phyloP scores from a whole-genome alignment of 2,329 filamentous ascomycete genomes.

The Fusarium staphyleae region DNA sequence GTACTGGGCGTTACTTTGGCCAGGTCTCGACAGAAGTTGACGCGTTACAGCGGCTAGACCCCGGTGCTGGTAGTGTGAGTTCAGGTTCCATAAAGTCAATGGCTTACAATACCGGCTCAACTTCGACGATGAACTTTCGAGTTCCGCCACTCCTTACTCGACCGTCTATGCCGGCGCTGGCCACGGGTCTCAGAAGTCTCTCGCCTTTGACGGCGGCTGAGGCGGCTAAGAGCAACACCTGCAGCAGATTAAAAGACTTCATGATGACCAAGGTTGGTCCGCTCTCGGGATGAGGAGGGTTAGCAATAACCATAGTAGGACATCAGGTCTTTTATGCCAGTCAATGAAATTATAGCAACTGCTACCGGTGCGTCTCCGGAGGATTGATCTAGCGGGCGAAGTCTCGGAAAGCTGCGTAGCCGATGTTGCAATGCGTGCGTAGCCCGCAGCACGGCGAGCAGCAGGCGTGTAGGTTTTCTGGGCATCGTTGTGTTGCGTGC shows the following conservation, averaged over 20 bases:
- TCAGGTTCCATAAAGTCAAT: not conserved
- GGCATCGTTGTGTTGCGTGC: conserved; percentile 9
- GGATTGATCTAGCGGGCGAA: conserved; percentile 29
- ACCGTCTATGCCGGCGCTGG: not conserved
- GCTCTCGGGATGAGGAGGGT: not conserved
- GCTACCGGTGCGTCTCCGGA: conserved; percentile 31
- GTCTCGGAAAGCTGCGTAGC: conserved; percentile 33
- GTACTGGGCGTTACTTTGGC: conserved; percentile 29
- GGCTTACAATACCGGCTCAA: conserved; percentile 34
- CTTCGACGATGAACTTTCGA: conserved; percentile 39
- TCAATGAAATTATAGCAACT: not conserved
- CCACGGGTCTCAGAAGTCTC: conserved; percentile 3
- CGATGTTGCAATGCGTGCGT: conserved; percentile 20
- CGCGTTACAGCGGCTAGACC: conserved; percentile 29
- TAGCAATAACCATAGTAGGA: not conserved
- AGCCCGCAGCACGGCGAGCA: conserved; percentile 18
- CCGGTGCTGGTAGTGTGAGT: conserved; percentile 29
- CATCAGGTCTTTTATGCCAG: conserved; percentile 5
- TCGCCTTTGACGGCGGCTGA: conserved; percentile 14
- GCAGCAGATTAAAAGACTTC: conserved; percentile 28
- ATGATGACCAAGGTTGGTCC: conserved; percentile 12
- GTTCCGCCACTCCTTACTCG: conserved; percentile 17
- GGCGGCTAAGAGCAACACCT: conserved; percentile 15
- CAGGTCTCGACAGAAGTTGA: conserved; percentile 32
- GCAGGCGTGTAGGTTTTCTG: conserved; percentile 13